Evolutionary conservation across 2,329 filamentous ascomycete genomes (phyloP).

Genomic region (Onygenales sp.): DNA sequence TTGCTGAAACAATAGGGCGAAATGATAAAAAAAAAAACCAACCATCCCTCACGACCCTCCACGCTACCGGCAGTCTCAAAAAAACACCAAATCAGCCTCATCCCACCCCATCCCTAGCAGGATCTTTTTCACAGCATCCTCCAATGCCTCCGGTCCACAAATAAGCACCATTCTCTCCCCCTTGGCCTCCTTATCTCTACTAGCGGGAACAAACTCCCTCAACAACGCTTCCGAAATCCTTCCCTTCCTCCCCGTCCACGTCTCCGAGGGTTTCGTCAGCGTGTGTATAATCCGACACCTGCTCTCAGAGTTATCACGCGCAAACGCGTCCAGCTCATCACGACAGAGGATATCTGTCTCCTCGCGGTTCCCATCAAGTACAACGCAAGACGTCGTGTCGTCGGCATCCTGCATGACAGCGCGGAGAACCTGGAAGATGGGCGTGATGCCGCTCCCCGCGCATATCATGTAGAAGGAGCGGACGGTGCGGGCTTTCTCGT

Average conservation of each 20-base stretch:
- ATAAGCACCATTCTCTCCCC: slow-evolving; percentile 58
- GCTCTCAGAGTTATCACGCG: slow-evolving; percentile 38
- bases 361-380: slow-evolving; percentile 69
- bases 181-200: slow-evolving; percentile 35
- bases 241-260: slow-evolving; percentile 61
- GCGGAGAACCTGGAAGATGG: slow-evolving; percentile 73
- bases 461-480: slow-evolving; percentile 76
- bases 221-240: slow-evolving; percentile 57
- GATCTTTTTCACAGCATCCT: slow-evolving; percentile 53
- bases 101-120: slow-evolving; percentile 58
- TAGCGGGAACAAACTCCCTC: slow-evolving; percentile 42
- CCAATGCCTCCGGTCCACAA: slow-evolving; percentile 69
- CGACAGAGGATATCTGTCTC: slow-evolving; percentile 77
- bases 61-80: slow-evolving; percentile 36
- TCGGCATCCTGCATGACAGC: slow-evolving; percentile 57
- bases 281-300: slow-evolving; percentile 60
- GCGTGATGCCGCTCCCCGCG: slow-evolving; percentile 84
- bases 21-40: not conserved
- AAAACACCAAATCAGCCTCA: slow-evolving; percentile 66
- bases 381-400: slow-evolving; percentile 58
- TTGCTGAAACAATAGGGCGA: too few species aligned
- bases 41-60: not conserved
- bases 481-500: slow-evolving; percentile 47
- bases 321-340: slow-evolving; percentile 59
- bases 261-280: slow-evolving; percentile 52